Evolutionary conservation across 306 rosid genomes (phyloP).

Genomic region (Cicer bijugum): DNA sequence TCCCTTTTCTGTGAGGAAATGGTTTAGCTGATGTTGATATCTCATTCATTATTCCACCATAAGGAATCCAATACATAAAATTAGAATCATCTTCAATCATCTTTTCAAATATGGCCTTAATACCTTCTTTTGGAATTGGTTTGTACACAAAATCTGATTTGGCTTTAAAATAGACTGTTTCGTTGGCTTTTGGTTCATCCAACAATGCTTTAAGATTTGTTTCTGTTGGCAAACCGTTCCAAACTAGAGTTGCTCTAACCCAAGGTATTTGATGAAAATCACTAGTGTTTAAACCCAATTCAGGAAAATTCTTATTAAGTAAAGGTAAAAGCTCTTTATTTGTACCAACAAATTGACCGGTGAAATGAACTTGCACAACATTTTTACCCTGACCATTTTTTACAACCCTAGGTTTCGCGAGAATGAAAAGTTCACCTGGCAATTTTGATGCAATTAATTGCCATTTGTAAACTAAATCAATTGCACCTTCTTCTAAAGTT

Average conservation of each 20-base stretch:
- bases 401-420: no score
- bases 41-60: constrained; percentile 47
- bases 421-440: no score
- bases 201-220: constrained; percentile 34
- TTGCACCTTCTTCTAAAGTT: constrained; percentile 43
- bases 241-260: constrained; percentile 50
- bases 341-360: constrained; percentile 49
- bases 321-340: constrained; percentile 39
- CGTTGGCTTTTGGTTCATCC: background rate
- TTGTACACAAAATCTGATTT: constrained; percentile 47
- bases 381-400: background rate
- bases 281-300: constrained; percentile 49
- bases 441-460: background rate
- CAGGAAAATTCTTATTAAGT: constrained; percentile 50
- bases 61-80: constrained; percentile 46
- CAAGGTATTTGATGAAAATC: constrained; percentile 54
- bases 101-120: constrained; percentile 21
- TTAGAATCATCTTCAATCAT: constrained; percentile 17
- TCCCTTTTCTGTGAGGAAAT: constrained; percentile 55
- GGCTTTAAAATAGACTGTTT: accelerated
- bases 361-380: constrained; percentile 37
- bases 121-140: constrained; percentile 34
- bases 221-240: background rate
- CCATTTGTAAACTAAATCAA: constrained; percentile 57
- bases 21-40: constrained; percentile 38